Conservation (phyloP, 257 asterid species). For the Eucommia ulmoides region DNA sequence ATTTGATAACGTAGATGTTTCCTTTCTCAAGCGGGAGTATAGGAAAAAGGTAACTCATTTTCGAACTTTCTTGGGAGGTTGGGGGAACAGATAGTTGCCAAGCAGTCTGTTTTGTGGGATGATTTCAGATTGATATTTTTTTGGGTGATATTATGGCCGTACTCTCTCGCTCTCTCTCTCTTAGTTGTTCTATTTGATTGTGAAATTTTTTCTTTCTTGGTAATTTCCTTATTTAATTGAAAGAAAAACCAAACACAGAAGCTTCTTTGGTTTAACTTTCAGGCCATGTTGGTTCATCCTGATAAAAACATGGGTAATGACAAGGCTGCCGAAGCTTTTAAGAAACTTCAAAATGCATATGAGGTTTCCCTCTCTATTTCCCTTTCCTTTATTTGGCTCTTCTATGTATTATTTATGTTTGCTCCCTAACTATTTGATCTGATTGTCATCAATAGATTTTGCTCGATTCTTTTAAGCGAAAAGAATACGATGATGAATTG, state of each 20-base stretch:
- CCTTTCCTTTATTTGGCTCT: not conserved
- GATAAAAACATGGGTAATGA: conserved; percentile 98
- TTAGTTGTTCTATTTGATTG: not conserved
- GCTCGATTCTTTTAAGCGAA: conserved; percentile 68
- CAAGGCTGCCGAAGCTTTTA: conserved; percentile 94
- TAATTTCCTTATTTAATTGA: not conserved
- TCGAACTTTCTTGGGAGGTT: conserved; percentile 6
- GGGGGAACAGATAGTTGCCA: too few species aligned
- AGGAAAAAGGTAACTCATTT: conserved; percentile 60
- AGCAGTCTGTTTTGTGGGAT: too few species aligned
- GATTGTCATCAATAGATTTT: conserved; percentile 43
- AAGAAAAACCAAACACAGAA: not conserved
- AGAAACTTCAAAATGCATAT: conserved; percentile 96
- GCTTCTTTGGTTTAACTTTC: conserved; percentile 16
- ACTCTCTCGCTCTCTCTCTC: too few species aligned
- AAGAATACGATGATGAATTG: conserved; percentile 85
- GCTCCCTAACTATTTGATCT: conserved; percentile 11
- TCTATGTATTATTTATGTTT: not conserved
- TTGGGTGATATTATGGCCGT: too few species aligned
- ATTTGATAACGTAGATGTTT: conserved; percentile 53
- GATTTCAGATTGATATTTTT: too few species aligned
- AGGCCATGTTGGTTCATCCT: conserved; percentile 99
- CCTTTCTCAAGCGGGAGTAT: conserved; percentile 71
- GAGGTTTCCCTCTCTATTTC: conserved; percentile 38
- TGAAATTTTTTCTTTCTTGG: not conserved